A percentile compares a stretch with the other conserved stretches of the same genome.
Evolutionary conservation across 148 eudicot species (phyloP).

Genomic region (Limonium bicolor): DNA sequence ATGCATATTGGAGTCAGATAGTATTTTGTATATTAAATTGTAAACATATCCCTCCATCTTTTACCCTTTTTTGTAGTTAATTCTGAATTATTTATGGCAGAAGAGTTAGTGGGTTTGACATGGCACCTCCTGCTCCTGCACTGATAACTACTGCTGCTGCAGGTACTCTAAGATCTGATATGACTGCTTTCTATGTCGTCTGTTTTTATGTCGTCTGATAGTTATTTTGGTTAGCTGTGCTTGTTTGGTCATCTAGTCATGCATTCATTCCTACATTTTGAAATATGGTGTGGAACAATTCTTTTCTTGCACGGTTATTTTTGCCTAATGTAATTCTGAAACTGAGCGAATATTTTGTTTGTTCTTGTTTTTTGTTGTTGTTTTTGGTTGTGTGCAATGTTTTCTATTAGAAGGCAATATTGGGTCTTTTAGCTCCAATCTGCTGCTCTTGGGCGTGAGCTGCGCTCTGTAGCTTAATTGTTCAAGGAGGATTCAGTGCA

Average conservation of each 20-base stretch:
- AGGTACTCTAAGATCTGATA: constrained; percentile 47
- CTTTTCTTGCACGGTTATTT: too few species aligned
- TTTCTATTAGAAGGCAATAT: constrained; percentile 96
- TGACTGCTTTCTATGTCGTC: too few species aligned
- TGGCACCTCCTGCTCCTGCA: constrained; percentile 97
- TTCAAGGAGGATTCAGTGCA: constrained; percentile 77
- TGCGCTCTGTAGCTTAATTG: constrained; percentile 90
- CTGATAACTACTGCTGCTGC: constrained; percentile 50
- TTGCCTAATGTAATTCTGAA: constrained; percentile 49
- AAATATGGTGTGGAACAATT: too few species aligned
- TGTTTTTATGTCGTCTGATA: too few species aligned
- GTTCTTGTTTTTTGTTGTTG: constrained; percentile 92
- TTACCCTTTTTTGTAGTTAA: too few species aligned
- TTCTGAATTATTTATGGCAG: too few species aligned
- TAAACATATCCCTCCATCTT: too few species aligned
- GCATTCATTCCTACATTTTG: too few species aligned
- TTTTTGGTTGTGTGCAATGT: constrained; percentile 66
- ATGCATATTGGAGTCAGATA: too few species aligned
- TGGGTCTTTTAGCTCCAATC: constrained; percentile 94
- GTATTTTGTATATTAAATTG: too few species aligned
- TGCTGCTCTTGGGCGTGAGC: constrained; percentile 99
- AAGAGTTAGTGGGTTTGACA: constrained; percentile 96
- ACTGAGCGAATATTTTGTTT: constrained; percentile 93
- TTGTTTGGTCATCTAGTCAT: too few species aligned
- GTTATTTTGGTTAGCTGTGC: too few species aligned